Conservation (phyloP, 2,329 filamentous ascomycete species). For the Penicillium expansum region DNA sequence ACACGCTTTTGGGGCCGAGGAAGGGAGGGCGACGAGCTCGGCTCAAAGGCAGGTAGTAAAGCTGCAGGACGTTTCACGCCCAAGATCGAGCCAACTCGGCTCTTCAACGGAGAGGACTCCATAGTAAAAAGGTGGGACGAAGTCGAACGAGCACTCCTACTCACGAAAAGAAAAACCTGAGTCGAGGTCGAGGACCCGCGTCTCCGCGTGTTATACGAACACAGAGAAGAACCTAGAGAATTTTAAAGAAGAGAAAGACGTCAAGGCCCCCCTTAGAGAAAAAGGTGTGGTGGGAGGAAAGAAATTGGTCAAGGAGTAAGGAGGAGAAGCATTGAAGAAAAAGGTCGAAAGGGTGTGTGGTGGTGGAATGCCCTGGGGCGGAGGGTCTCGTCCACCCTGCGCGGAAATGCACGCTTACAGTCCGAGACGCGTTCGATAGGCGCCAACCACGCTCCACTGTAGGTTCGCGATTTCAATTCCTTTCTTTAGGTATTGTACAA, state of each 20-base stretch:
- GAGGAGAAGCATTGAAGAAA: constrained; percentile 24
- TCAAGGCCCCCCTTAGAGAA: constrained; percentile 7
- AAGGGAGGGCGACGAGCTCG: constrained; percentile 49
- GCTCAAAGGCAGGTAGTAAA: constrained; percentile 51
- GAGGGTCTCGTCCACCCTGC: constrained; percentile 34
- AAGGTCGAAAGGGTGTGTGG: constrained; percentile 28
- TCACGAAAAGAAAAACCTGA: constrained; percentile 16
- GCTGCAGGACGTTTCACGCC: constrained; percentile 49
- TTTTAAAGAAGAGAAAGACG: constrained; percentile 14
- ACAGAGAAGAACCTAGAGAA: constrained; percentile 15
- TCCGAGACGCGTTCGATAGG: constrained; percentile 42
- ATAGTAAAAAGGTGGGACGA: constrained; percentile 26
- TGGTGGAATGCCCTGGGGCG: constrained; percentile 37
- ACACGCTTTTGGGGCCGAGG: constrained; percentile 49
- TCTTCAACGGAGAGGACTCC: constrained; percentile 43
- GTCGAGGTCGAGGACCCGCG: constrained; percentile 28
- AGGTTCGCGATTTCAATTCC: constrained; percentile 13
- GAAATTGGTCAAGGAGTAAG: constrained; percentile 25
- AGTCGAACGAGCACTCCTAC: constrained; percentile 16
- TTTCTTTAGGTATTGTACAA: neutral
- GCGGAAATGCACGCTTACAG: constrained; percentile 43
- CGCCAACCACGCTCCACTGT: constrained; percentile 37
- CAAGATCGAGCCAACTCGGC: constrained; percentile 34
- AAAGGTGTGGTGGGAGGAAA: constrained; percentile 23
- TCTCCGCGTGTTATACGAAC: constrained; percentile 19